Evolutionary conservation across 2,329 filamentous ascomycete species (phyloP).

Genomic region (Aspergillus hiratsukae): DNA sequence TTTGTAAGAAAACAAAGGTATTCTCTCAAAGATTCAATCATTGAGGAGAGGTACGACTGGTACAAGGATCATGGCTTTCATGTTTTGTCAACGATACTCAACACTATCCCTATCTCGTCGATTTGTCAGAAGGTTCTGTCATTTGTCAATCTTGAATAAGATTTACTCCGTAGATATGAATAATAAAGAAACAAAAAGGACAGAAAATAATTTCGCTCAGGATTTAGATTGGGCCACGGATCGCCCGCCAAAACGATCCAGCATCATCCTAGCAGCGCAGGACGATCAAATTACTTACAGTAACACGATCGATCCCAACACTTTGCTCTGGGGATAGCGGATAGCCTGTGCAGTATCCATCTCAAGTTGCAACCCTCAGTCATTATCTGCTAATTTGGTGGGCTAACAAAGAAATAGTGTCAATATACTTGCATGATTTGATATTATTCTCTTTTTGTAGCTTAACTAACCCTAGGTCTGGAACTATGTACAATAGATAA

Average conservation of each 20-base stretch:
- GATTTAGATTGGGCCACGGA: slow-evolving; percentile 2
- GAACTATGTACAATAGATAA: background rate
- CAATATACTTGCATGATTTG: background rate
- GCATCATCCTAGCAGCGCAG: slow-evolving; percentile 19
- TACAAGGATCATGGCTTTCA: too few relatives aligned
- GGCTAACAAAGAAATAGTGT: too few relatives aligned
- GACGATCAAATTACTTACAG: slow-evolving; percentile 24
- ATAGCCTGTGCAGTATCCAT: background rate
- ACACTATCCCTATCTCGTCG: too few relatives aligned
- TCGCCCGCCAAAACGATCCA: slow-evolving; percentile 12
- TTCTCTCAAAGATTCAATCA: background rate
- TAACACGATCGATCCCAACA: slow-evolving; percentile 18
- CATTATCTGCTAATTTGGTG: background rate
- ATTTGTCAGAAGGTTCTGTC: background rate
- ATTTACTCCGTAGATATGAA: background rate
- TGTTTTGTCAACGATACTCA: too few relatives aligned
- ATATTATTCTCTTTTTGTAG: background rate
- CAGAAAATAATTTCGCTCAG: background rate
- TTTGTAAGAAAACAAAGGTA: background rate
- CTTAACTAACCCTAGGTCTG: too few relatives aligned
- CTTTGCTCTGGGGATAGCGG: slow-evolving; percentile 3
- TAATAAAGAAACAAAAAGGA: background rate
- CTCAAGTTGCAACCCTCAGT: background rate
- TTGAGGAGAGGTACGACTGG: background rate
- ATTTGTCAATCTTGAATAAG: background rate